Base-by-base conservation (phyloP, 2,329 filamentous ascomycete genomes). In the Fusarium albidum region DNA sequence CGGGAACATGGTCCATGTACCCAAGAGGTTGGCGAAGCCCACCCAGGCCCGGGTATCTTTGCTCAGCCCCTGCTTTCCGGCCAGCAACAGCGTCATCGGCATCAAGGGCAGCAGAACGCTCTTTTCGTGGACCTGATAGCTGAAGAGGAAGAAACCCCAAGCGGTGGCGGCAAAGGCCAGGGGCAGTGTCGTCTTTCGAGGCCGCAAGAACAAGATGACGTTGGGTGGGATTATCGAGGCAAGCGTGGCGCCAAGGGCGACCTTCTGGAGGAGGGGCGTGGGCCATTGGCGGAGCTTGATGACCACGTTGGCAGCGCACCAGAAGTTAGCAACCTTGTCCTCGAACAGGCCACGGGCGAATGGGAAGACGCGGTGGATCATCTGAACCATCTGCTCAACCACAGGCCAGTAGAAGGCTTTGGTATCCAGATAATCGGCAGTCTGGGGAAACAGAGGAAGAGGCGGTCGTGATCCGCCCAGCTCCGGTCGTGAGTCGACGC, bases 111-210 rank as follows among this genome's bases (percentile, higher is more conserved):
- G 83, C 6, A 99, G 80, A 0, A 96, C 92, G 62, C 93, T 97
- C 82, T 99, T 99, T 77, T 99, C 95, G 68, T 99, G 95, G 0
- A 99, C 96, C 71, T 99, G 95, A 72, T 96, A 99, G 66, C 92
- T 96, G 77, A 96, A 98, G 13, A 99, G 80, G 72, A 98, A 99
- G 79, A 99, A 99, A 0, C 90, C 94, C 95, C 95, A 99, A 3
- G 93, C 90, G 0, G 91, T 92, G 2, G 90, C 83, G 2, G 93
- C 89, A 52, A 98, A 85, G 0, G 91, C 91, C 29, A 91, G 82
- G 1, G 92, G 92, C 12, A 98, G 76, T 5, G 95, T 80, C 34
- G 88, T 84, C 65, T 89, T 93, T 40, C 85, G 84, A 0, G 95
- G 95, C 42, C 87, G 87, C 49, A 92, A 71, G 70, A 96, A 90